Base-by-base conservation (phyloP, 179 eudicot genomes). In the Vitellaria paradoxa region DNA sequence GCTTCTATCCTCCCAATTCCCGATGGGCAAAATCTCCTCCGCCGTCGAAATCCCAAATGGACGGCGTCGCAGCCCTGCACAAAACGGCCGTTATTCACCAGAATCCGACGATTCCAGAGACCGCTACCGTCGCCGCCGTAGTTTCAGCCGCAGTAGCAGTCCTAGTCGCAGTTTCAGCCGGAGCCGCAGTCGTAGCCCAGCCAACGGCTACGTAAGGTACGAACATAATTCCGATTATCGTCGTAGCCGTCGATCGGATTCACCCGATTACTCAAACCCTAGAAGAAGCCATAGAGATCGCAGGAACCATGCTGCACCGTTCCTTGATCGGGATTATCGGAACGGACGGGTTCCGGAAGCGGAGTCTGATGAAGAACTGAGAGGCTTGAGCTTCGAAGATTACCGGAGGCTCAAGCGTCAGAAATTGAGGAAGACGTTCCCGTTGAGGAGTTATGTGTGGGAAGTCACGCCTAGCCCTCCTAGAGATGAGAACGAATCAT, bases 401-500 rank as follows among this genome's bases (percentile, higher is more conserved):
- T 86, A 88, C 69, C 77, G 99, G 60, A 84, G 97, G 79, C 52
- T 90, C 5, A 95, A 91, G 76, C 87, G 99, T 62, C 97, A 88
- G 86, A 95, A 95, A 55, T 64, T 91, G 81, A 82, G 99, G 77
- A 86, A 86, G 66, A 40, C n/a, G 60, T 65, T 89, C 73, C 76
- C 40, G 72, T 49, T 85, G 76, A 81, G 77, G 69, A 82, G 77
- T 71, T 76, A 80, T 47, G 78, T 95, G 9, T 95, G 99, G 99
- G 85, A 87, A 26, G 76, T 78, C 30, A 91, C 95, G 2, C 97
- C 99, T 53, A 95, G 99, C 46, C 97, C 99, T 26, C 97, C 95
- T 40, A 85, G 93, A 50, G 69, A 49, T 14, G 88, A 82, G 21
- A 76, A 86, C 60, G 93, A 86, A 5, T 55, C 70, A 15, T 70